These are phyloP conservation scores for Umbelopsis isabellina DNA, from an alignment of 192 early-diverging fungal genomes.

Conservation along the genomic window DNA sequence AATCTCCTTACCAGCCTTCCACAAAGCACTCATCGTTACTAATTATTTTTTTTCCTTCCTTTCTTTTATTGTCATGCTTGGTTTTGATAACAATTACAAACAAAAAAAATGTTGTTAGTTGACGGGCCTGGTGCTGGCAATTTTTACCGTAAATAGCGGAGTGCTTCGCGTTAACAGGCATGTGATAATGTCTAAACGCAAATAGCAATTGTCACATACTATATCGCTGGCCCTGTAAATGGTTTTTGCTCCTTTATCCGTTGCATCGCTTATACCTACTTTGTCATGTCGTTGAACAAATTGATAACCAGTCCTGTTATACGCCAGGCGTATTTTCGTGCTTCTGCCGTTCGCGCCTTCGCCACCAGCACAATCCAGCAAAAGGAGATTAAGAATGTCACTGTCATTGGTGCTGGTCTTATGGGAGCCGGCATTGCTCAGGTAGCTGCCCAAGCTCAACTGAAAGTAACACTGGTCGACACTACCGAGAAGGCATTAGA, in stretches of 20 bases:
- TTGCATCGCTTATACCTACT: too few species aligned
- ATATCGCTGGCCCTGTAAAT: too few species aligned
- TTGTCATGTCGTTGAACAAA: not conserved
- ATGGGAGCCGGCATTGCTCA: constrained; percentile 92
- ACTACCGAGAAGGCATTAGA: constrained; percentile 68
- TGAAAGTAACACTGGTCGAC: constrained; percentile 88
- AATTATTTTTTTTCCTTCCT: too few species aligned
- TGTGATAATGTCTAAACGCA: not conserved
- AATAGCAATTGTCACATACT: too few species aligned
- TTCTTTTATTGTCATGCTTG: too few species aligned
- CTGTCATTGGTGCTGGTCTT: constrained; percentile 85
- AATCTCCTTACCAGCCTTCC: too few species aligned
- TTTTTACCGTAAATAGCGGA: not conserved
- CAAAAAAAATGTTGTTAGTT: not conserved
- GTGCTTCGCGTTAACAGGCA: not conserved
- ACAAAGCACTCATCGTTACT: too few species aligned
- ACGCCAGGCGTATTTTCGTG: not conserved
- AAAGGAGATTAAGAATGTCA: constrained; percentile 68
- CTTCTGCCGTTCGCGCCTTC: constrained; percentile 34
- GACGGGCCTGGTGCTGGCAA: not conserved
- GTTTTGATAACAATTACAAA: too few species aligned
- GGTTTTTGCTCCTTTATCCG: too few species aligned
- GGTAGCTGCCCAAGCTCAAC: constrained; percentile 80
- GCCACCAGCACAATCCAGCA: constrained; percentile 28
- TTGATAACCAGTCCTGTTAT: not conserved